These are phyloP conservation scores for Rhododendron kiyosumense DNA, from an alignment of 148 eudicot genomes.

Conservation along the genomic window DNA sequence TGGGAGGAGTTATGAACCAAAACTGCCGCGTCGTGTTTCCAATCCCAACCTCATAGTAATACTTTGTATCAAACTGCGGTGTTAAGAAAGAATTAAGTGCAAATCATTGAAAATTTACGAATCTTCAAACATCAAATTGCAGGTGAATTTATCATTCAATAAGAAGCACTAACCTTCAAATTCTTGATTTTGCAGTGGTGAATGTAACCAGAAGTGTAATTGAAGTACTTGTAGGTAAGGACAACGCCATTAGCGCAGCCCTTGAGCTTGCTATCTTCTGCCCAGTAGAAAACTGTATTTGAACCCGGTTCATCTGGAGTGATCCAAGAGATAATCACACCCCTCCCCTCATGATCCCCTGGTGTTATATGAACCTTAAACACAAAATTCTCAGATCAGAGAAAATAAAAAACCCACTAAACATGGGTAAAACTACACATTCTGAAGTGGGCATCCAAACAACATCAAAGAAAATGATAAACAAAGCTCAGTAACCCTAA, in stretches of 20 bases:
- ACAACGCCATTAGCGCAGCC: slow-evolving; percentile 36
- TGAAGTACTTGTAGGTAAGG: slow-evolving; percentile 54
- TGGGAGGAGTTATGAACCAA: slow-evolving; percentile 78
- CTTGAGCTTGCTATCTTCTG: slow-evolving; percentile 34
- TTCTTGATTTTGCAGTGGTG: slow-evolving; percentile 68
- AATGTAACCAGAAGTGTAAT: slow-evolving; percentile 76
- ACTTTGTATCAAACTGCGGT: slow-evolving; percentile 65
- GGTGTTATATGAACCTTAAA: slow-evolving; percentile 82
- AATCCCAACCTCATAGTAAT: slow-evolving; percentile 62
- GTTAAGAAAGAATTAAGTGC: not conserved
- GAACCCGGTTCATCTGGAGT: slow-evolving; percentile 75
- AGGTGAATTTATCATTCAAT: not conserved
- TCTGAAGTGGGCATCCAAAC: not conserved
- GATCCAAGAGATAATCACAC: slow-evolving; percentile 68
- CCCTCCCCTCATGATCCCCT: slow-evolving; percentile 70
- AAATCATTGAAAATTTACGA: not conserved
- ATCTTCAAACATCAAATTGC: not conserved
- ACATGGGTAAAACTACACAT: not conserved
- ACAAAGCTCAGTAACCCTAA: not conserved
- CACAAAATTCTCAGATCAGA: slow-evolving; percentile 8
- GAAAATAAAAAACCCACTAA: not conserved
- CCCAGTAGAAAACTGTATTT: slow-evolving; percentile 55
- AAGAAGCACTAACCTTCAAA: slow-evolving; percentile 45
- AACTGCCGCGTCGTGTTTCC: slow-evolving; percentile 52
- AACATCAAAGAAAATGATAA: not conserved